Evolutionary conservation across 768 basidiomycete genomes (phyloP).

Genomic region (Leucosporidium scottii): DNA sequence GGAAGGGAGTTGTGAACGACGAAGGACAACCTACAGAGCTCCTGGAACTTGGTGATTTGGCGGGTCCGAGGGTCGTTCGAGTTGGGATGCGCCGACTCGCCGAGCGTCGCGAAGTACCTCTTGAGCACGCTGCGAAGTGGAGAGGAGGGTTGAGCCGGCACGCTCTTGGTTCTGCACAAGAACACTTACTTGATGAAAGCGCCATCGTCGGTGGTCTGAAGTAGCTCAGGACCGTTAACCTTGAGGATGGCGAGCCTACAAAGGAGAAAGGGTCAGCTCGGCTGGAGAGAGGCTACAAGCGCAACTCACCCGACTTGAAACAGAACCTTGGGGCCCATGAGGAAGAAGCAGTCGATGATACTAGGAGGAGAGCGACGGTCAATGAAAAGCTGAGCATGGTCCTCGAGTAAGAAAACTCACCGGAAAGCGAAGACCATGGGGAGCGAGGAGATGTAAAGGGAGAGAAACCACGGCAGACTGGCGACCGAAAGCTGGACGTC

Average conservation of each 20-base stretch:
- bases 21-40: conserved; percentile 44
- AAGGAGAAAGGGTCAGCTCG: conserved; percentile 1
- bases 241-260: conserved; percentile 73
- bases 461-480: conserved; percentile 95
- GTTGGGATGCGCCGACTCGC: conserved; percentile 85
- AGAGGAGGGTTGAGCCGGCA: no score
- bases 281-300: neutral
- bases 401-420: no score
- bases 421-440: conserved; percentile 91
- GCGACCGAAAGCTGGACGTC: conserved; percentile 97
- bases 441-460: conserved; percentile 59
- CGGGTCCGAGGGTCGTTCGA: conserved; percentile 80
- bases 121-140: conserved; percentile 67
- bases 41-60: conserved; percentile 94
- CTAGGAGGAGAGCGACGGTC: neutral
- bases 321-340: conserved; percentile 96
- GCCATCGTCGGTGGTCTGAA: conserved; percentile 93
- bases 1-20: neutral
- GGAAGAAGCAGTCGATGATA: conserved; percentile 50
- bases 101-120: conserved; percentile 86
- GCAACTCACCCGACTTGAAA: conserved; percentile 88
- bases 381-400: no score
- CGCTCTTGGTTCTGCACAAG: neutral
- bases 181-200: conserved; percentile 77
- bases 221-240: conserved; percentile 86